These are phyloP conservation scores for Phytophthora kernoviae DNA, from an alignment of 352 stramenopile genomes.

Conservation along the genomic window DNA sequence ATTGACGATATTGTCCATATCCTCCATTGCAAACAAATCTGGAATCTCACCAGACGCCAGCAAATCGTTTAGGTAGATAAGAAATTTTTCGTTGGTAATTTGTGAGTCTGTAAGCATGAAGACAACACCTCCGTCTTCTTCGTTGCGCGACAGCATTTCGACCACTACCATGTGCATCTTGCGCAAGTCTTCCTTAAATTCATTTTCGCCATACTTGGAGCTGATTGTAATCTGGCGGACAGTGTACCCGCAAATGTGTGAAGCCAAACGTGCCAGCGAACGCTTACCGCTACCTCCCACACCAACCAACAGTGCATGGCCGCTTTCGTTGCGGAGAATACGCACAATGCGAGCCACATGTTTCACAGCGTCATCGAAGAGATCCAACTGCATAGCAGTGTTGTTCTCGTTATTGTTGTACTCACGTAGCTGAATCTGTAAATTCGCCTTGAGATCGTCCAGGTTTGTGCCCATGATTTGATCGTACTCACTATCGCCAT, in stretches of 20 bases:
- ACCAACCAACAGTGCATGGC: constrained; percentile 94
- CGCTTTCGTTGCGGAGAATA: constrained; percentile 90
- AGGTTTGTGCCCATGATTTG: constrained; percentile 91
- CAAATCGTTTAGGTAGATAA: constrained; percentile 97
- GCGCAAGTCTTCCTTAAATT: constrained; percentile 97
- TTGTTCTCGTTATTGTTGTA: constrained; percentile 98
- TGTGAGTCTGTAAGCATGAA: constrained; percentile 96
- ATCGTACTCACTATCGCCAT: constrained; percentile 93
- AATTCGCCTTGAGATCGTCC: constrained; percentile 87
- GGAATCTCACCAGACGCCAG: constrained; percentile 94
- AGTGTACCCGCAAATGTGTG: constrained; percentile 93
- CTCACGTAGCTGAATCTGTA: constrained; percentile 91
- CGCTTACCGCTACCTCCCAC: constrained; percentile 95
- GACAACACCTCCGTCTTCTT: constrained; percentile 89
- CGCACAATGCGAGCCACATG: constrained; percentile 95
- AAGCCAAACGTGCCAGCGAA: constrained; percentile 91
- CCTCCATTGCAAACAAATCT: constrained; percentile 94
- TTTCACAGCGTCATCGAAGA: constrained; percentile 97
- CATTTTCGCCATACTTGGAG: constrained; percentile 94
- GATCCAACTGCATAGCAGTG: constrained; percentile 95
- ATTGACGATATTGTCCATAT: constrained; percentile 95
- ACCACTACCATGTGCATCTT: constrained; percentile 95
- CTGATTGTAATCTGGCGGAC: constrained; percentile 95
- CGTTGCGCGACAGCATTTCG: constrained; percentile 86
- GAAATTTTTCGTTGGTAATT: constrained; percentile 97